These are phyloP conservation scores for Massariosphaeria phaeospora DNA, from an alignment of 495 filamentous ascomycete genomes.

Conservation along the genomic window DNA sequence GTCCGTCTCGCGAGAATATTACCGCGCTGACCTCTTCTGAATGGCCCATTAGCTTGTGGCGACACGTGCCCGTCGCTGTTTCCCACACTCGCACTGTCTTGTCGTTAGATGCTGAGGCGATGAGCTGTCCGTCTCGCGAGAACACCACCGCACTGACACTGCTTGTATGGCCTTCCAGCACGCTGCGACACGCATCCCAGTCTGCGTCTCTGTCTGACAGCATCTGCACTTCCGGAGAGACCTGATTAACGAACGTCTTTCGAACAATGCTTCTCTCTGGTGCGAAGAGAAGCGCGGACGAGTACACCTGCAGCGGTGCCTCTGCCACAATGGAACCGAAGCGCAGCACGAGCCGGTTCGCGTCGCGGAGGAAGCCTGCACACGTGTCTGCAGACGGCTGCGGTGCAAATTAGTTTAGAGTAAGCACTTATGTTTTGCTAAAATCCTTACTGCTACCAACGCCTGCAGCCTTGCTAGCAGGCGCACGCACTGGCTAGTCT, in stretches of 20 bases:
- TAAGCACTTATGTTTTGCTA: not conserved
- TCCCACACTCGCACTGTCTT: conserved; percentile 10
- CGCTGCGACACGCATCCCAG: conserved; percentile 21
- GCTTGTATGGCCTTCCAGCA: conserved; percentile 23
- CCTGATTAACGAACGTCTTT: conserved; percentile 5
- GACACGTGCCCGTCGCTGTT: conserved; percentile 8
- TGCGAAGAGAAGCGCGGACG: conserved; percentile 40
- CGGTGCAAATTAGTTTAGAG: conserved; percentile 5
- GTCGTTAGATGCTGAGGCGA: not conserved
- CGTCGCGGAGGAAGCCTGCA: conserved; percentile 38
- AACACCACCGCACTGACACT: conserved; percentile 8
- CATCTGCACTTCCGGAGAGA: not conserved
- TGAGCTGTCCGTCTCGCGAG: conserved; percentile 3
- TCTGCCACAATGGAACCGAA: conserved; percentile 29
- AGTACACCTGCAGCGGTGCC: conserved; percentile 37
- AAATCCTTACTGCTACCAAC: conserved; percentile 1
- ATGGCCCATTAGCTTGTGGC: too few relatives aligned
- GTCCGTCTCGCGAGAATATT: too few relatives aligned
- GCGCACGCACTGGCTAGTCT: not conserved
- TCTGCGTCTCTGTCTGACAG: conserved; percentile 14
- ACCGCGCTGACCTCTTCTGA: too few relatives aligned
- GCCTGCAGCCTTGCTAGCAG: conserved; percentile 1
- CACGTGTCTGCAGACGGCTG: not conserved
- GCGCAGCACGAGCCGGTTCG: conserved; percentile 39
- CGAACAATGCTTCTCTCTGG: conserved; percentile 31